Base-by-base conservation (phyloP, 495 filamentous ascomycete genomes). In the Eremomyces bilateralis region DNA sequence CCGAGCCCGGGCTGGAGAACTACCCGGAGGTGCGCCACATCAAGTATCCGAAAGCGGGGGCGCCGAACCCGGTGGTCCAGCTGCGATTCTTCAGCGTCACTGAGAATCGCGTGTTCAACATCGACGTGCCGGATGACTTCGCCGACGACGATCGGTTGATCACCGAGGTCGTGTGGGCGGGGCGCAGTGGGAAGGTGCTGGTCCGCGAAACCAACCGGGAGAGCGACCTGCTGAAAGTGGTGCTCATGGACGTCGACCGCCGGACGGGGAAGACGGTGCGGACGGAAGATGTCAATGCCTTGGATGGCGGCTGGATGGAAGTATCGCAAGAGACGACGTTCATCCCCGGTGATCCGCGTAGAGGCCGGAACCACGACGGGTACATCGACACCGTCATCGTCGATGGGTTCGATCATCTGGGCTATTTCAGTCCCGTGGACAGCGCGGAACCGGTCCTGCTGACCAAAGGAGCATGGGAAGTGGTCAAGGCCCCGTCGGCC, bases 231-330 rank as follows among this genome's bases (percentile, higher is more conserved):
- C 59, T 94, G 39, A 80, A 79, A 40, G 69, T 93, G 8, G 73
- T 88, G 16, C 59, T 95, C 4, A 71, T 93, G 38, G 80, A 97
- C 47, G 78, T 85, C n/a, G 50, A 52, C 20, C 50, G 61, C 4
- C 69, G 80, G 21, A 73, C 65, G n/a, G 82, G 80, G 12, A 80
- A 76, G 50, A 67, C 83, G 8, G 73, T 92, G 28, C 62, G 84
- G 36, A 71, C 69, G 11, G 61, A 72, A 15, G 71, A 97, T 51
- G 71, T 95, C 38, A 65, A 70, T 34, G 66, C 67, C 19, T 56
- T 94, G 4, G 88, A 97, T 52, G 84, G 85, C 10, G 88, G 88
- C 29, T 97, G 88, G 88, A 88, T 95, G 42, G 88, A 97, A 53
- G 79, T 93, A 22, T 77, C 82, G 1, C 72, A 95, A 43, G 66